These are phyloP conservation scores for Clohesyomyces aquaticus DNA, from an alignment of 495 filamentous ascomycete genomes.

Conservation along the genomic window DNA sequence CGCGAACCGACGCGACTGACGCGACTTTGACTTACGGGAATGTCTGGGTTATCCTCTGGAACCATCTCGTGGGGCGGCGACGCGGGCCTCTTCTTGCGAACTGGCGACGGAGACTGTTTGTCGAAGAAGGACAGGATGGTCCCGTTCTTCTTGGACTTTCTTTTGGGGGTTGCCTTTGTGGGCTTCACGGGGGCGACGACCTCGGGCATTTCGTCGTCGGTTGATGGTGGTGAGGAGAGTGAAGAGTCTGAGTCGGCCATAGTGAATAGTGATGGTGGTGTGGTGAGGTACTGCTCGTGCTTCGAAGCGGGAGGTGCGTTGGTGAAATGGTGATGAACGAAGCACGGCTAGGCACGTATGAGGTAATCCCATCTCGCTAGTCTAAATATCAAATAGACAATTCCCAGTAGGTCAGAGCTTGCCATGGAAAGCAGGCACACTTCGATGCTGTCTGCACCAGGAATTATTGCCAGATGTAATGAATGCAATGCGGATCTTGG, in stretches of 20 bases:
- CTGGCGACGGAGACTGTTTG: constrained; percentile 60
- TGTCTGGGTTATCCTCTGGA: constrained; percentile 81
- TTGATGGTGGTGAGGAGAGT: constrained; percentile 37
- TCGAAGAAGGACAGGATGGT: constrained; percentile 45
- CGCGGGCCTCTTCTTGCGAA: constrained; percentile 70
- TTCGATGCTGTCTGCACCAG: too few species aligned
- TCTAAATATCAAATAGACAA: not conserved
- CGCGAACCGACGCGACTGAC: constrained; percentile 45
- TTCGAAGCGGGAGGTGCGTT: constrained; percentile 3
- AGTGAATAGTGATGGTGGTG: constrained; percentile 21
- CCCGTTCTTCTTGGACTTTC: constrained; percentile 31
- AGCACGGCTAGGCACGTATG: constrained; percentile 27
- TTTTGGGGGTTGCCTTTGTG: constrained; percentile 18
- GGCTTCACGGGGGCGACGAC: constrained; percentile 11
- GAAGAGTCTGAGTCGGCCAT: constrained; percentile 40
- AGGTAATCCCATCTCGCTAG: constrained; percentile 34
- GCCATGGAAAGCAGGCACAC: not conserved
- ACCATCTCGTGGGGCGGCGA: constrained; percentile 90
- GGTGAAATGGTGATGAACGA: constrained; percentile 14
- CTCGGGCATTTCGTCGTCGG: constrained; percentile 41
- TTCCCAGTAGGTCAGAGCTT: not conserved
- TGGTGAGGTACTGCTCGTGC: constrained; percentile 10
- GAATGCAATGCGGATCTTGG: too few species aligned
- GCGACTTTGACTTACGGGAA: constrained; percentile 70
- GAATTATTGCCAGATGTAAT: too few species aligned